Conservation (phyloP, 2,329 filamentous ascomycete species). For the Venturia nashicola region DNA sequence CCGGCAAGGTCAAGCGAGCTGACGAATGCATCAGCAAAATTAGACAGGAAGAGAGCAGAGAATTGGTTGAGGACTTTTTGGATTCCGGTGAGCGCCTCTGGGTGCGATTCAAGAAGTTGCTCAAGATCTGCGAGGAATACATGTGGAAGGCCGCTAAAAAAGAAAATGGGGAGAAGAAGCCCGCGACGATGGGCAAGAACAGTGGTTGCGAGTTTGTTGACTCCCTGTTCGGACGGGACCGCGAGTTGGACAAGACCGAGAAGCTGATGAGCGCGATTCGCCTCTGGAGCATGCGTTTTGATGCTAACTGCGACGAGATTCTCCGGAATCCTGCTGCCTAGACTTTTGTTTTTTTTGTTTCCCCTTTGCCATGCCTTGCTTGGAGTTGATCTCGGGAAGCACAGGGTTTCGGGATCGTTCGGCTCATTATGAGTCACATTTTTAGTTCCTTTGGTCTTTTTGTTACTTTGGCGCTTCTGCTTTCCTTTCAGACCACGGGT, state of each 20-base stretch:
- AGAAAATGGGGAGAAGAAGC: conserved; percentile 48
- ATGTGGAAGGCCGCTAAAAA: conserved; percentile 86
- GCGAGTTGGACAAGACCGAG: conserved; percentile 81
- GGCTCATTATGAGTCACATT: not conserved
- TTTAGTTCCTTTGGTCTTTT: not conserved
- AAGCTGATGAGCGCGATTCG: conserved; percentile 82
- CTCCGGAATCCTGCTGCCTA: conserved; percentile 40
- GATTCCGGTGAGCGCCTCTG: conserved; percentile 78
- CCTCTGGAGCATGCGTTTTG: conserved; percentile 86
- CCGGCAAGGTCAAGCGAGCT: conserved; percentile 84
- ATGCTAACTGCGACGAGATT: conserved; percentile 90
- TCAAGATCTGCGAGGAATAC: conserved; percentile 84
- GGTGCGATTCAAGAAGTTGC: conserved; percentile 69
- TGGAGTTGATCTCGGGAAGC: conserved; percentile 7
- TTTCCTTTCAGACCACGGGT: not conserved
- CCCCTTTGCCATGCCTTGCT: not conserved
- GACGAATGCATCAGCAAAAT: conserved; percentile 67
- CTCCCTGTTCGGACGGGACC: conserved; percentile 84
- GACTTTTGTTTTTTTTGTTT: not conserved
- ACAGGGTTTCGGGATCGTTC: not conserved
- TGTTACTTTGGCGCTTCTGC: not conserved
- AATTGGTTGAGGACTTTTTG: conserved; percentile 83
- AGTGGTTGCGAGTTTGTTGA: conserved; percentile 92
- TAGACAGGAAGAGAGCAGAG: conserved; percentile 57
- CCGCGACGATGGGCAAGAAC: conserved; percentile 72